These are phyloP conservation scores for Dictyostelium intermedium DNA, from an alignment of 78 protist species.

Conservation along the genomic window DNA sequence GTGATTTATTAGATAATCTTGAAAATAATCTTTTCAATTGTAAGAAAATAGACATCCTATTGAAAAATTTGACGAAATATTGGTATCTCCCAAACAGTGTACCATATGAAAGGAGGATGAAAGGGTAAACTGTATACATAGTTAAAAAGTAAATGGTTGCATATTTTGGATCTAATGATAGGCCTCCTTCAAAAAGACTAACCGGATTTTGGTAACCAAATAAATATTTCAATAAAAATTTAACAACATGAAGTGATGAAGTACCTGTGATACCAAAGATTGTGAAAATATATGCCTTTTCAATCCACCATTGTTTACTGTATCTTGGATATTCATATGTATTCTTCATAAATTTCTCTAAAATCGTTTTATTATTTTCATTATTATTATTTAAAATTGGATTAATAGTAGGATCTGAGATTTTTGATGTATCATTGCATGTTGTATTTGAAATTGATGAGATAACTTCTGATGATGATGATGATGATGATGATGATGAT, in stretches of 20 bases:
- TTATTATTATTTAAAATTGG: background rate
- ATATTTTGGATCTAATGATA: background rate
- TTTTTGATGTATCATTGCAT: background rate
- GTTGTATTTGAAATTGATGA: background rate
- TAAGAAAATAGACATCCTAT: conserved; percentile 18
- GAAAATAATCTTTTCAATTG: background rate
- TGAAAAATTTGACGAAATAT: conserved; percentile 26
- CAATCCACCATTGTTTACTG: conserved; percentile 36
- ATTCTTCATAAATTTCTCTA: conserved; percentile 40
- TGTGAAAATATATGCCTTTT: background rate
- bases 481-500: background rate
- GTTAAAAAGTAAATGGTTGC: conserved; percentile 17
- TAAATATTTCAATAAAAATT: background rate
- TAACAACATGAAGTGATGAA: conserved; percentile 27
- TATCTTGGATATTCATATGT: conserved; percentile 64
- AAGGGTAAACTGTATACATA: conserved; percentile 65
- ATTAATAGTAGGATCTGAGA: background rate
- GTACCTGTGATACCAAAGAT: conserved; percentile 64
- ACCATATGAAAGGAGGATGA: conserved; percentile 37
- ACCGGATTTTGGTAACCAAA: conserved; percentile 37
- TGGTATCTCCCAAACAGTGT: conserved; percentile 64
- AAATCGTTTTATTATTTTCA: background rate
- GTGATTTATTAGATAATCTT: background rate
- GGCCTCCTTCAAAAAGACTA: background rate
- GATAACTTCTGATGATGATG: background rate